A percentile compares a stretch with the other conserved stretches of the same genome.
These are phyloP conservation scores for Laguncularia racemosa DNA, from an alignment of 345 rosid genomes.

Conservation along the genomic window DNA sequence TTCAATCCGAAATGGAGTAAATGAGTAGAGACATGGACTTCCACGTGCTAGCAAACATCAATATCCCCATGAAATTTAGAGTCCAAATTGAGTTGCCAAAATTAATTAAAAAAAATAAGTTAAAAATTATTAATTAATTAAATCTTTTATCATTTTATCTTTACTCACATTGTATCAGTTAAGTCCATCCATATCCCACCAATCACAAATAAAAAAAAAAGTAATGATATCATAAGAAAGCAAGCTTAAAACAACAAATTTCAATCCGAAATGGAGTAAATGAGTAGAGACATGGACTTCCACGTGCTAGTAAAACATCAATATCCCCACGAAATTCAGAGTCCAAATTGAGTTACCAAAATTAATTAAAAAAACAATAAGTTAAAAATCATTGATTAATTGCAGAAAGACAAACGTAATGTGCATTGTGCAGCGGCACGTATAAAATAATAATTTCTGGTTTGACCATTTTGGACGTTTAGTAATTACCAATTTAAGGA, in stretches of 20 bases:
- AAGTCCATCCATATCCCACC: background rate
- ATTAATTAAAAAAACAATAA: background rate
- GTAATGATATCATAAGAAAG: no score
- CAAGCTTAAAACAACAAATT: conserved; percentile 34
- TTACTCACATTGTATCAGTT: no score
- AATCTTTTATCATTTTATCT: background rate
- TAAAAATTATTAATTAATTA: no score
- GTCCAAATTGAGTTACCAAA: background rate
- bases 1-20: conserved; percentile 31
- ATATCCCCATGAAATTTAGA: conserved; percentile 8
- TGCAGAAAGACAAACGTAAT: no score
- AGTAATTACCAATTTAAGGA: no score
- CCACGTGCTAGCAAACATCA: conserved; percentile 15
- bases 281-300: conserved; percentile 7
- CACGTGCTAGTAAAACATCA: conserved; percentile 13
- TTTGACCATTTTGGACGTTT: no score
- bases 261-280: conserved; percentile 28
- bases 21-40: conserved; percentile 6
- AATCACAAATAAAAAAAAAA: no score
- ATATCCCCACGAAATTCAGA: conserved; percentile 8
- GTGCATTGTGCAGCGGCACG: no score
- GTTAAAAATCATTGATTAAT: no score
- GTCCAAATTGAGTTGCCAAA: background rate
- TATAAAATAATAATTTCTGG: no score
- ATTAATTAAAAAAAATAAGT: background rate